phyloP scores from a whole-genome alignment of 257 asterid genomes.

The Petrea volubilis region DNA sequence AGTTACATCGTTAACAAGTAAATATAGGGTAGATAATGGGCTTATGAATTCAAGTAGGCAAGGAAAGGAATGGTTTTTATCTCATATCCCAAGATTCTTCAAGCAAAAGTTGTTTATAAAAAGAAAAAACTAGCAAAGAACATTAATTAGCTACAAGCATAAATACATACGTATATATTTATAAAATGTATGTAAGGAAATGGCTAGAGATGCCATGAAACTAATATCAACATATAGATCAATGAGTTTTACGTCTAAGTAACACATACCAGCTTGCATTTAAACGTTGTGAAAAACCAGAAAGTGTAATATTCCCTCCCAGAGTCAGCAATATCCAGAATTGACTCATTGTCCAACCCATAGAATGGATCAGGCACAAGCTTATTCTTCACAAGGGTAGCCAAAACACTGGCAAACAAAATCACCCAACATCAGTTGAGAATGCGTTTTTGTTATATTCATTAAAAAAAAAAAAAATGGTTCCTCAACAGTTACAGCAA shows the following conservation, averaged over 20 bases:
- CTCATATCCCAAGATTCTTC: no score
- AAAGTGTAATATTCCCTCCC: slow-evolving; percentile 93
- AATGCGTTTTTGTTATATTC: not conserved
- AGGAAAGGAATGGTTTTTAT: not conserved
- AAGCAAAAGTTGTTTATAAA: not conserved
- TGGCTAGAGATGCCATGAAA: not conserved
- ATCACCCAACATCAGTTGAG: slow-evolving; percentile 23
- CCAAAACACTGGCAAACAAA: slow-evolving; percentile 73
- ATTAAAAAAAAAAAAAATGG: not conserved
- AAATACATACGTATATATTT: not conserved
- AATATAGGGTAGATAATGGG: not conserved
- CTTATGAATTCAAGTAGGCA: not conserved
- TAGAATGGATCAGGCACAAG: slow-evolving; percentile 91
- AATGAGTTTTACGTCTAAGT: slow-evolving; percentile 13
- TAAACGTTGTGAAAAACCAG: slow-evolving; percentile 87
- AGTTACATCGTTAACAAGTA: not conserved
- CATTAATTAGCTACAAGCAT: not conserved
- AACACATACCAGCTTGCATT: slow-evolving; percentile 72
- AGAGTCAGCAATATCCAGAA: slow-evolving; percentile 82
- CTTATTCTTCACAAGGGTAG: slow-evolving; percentile 83
- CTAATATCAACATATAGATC: not conserved
- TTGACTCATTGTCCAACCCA: slow-evolving; percentile 83
- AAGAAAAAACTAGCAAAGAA: slow-evolving; percentile 8
- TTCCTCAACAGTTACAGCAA: slow-evolving; percentile 11
- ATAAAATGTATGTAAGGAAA: not conserved